A percentile compares a stretch with the other conserved stretches of the same genome.
Evolutionary conservation across 345 rosid genomes (phyloP).

Genomic region (Eucalyptus regnans): DNA sequence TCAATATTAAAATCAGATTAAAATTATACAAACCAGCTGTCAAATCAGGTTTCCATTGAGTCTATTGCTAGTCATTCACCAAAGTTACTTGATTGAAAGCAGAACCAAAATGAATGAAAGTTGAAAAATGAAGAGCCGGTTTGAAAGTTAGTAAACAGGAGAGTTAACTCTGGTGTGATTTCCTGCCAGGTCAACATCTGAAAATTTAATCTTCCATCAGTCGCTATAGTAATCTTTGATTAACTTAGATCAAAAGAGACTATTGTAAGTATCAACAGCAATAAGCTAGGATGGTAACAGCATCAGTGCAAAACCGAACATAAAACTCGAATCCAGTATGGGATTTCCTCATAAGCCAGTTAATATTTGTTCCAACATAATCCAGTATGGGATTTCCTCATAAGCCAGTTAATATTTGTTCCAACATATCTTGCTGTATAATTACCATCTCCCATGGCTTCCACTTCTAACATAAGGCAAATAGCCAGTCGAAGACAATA

Average conservation of each 20-base stretch:
- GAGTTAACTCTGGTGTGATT: background rate
- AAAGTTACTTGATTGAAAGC: background rate
- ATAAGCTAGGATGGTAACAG: background rate
- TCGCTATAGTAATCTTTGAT: background rate
- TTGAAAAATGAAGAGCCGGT: background rate
- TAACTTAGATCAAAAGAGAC: background rate
- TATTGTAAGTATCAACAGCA: background rate
- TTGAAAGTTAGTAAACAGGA: background rate
- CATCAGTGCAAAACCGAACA: background rate
- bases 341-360: background rate
- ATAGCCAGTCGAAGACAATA: background rate
- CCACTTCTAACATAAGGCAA: background rate
- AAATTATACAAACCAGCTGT: background rate
- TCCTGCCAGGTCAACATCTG: background rate
- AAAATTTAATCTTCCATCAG: background rate
- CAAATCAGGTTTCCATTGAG: background rate
- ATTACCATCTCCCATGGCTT: background rate
- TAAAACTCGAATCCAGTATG: background rate
- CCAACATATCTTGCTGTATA: too few relatives aligned
- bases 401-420: background rate
- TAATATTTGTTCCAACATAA: background rate
- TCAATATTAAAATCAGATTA: background rate
- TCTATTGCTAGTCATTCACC: background rate
- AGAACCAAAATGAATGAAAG: background rate
- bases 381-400: too few relatives aligned